These are phyloP conservation scores for Mycena pura DNA, from an alignment of 768 basidiomycete species.

Conservation along the genomic window DNA sequence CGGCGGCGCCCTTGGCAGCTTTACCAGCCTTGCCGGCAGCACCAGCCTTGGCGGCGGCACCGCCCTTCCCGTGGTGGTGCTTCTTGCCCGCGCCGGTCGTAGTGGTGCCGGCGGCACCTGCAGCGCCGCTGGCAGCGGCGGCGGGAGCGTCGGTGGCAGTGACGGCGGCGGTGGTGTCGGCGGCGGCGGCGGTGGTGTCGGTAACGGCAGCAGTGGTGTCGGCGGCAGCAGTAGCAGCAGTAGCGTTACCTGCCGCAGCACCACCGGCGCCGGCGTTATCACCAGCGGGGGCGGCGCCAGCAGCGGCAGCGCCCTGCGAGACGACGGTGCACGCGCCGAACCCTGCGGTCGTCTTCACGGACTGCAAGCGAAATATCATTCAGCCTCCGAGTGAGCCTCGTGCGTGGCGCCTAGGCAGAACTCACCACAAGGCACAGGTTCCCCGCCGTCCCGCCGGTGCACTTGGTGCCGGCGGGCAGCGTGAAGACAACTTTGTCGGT, in stretches of 20 bases:
- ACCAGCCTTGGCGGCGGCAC: too few species aligned
- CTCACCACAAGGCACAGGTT: constrained; percentile 58
- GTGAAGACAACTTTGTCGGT: constrained; percentile 49
- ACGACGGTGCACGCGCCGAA: constrained; percentile 65
- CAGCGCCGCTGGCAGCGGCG: constrained; percentile 23
- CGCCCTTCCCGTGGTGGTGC: background rate
- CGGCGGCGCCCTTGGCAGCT: background rate
- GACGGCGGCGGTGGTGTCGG: constrained; percentile 18
- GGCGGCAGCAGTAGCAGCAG: constrained; percentile 9
- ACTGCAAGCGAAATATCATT: constrained; percentile 30
- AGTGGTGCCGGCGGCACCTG: constrained; percentile 24
- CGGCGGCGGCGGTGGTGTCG: constrained; percentile 19
- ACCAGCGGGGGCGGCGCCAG: constrained; percentile 26
- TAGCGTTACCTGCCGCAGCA: constrained; percentile 16
- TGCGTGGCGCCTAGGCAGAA: background rate
- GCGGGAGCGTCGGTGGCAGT: constrained; percentile 14
- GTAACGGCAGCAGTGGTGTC: constrained; percentile 5
- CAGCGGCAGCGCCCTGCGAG: constrained; percentile 33
- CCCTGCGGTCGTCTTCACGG: constrained; percentile 54
- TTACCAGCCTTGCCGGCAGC: too few species aligned
- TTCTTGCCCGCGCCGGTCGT: background rate
- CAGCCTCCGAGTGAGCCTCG: background rate
- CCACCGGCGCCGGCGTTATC: constrained; percentile 20
- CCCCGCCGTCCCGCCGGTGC: constrained; percentile 52
- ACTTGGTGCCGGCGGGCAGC: constrained; percentile 56